Conservation (phyloP, 208 protist species). For the Naegleria lovaniensis region DNA sequence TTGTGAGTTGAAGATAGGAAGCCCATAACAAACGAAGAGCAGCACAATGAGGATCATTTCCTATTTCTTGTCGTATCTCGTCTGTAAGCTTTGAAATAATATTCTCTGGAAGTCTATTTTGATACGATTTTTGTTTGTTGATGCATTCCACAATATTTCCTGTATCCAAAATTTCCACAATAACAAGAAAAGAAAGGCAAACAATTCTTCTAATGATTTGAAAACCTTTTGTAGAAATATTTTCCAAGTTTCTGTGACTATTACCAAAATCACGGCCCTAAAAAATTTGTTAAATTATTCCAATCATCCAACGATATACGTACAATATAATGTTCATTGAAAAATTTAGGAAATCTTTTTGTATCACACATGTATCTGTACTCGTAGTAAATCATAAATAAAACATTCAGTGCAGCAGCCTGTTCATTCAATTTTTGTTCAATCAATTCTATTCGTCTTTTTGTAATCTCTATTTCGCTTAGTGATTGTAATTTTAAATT, state of each 20-base stretch:
- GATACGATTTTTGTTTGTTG: neutral
- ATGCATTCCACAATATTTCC: neutral
- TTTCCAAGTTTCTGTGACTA: neutral
- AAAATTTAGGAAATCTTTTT: neutral
- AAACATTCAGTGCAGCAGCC: neutral
- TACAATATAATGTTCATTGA: neutral
- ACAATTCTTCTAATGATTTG: neutral
- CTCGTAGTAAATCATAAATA: neutral
- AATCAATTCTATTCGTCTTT: neutral
- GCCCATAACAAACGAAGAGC: neutral
- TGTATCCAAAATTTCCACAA: neutral
- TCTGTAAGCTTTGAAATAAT: neutral
- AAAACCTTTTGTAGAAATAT: neutral
- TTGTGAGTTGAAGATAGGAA: neutral
- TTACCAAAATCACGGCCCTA: neutral
- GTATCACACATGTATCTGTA: neutral
- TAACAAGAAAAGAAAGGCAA: neutral
- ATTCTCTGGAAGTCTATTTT: neutral
- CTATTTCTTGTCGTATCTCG: neutral
- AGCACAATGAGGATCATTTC: neutral
- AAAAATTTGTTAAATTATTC: neutral
- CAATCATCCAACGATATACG: neutral
- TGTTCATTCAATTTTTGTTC: constrained; percentile 12
- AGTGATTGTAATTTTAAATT: neutral
- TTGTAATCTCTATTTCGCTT: neutral